These are phyloP conservation scores for Phytophthora sp. DNA, from an alignment of 352 stramenopile species.

Conservation along the genomic window DNA sequence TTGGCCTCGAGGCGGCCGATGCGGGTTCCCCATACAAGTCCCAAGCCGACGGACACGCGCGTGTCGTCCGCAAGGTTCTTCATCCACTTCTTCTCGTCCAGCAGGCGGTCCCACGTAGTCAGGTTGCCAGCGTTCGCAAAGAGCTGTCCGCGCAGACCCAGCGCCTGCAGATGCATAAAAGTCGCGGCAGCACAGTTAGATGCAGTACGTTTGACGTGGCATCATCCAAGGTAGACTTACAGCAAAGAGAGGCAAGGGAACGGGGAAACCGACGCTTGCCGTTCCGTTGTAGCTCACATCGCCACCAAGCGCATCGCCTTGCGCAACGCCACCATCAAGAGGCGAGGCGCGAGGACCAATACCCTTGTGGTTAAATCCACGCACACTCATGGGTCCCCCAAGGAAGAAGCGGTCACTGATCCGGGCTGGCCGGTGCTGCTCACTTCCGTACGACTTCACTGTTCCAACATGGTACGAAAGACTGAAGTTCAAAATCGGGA, in stretches of 20 bases:
- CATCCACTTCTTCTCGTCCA: conserved; percentile 92
- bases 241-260: conserved; percentile 81
- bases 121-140: conserved; percentile 93
- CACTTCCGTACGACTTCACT: conserved; percentile 80
- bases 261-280: conserved; percentile 86
- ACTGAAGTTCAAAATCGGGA: conserved; percentile 84
- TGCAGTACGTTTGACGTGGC: background rate
- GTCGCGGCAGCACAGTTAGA: conserved; percentile 12
- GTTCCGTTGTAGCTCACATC: conserved; percentile 90
- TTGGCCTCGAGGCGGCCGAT: conserved; percentile 91
- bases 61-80: conserved; percentile 89
- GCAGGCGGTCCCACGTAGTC: conserved; percentile 82
- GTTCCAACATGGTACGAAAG: conserved; percentile 78
- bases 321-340: conserved; percentile 81
- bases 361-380: conserved; percentile 92
- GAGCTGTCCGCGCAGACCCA: conserved; percentile 87
- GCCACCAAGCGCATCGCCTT: conserved; percentile 87
- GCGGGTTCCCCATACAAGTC: conserved; percentile 86
- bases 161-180: conserved; percentile 44
- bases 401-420: conserved; percentile 94
- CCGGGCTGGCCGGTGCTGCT: conserved; percentile 76
- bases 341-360: conserved; percentile 87
- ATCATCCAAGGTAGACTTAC: conserved; percentile 44
- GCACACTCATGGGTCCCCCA: conserved; percentile 87
- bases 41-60: conserved; percentile 84